A percentile compares a stretch with the other conserved stretches of the same genome.
Evolutionary conservation across 2,329 filamentous ascomycete genomes (phyloP).

Genomic region (Fonsecaea nubica): DNA sequence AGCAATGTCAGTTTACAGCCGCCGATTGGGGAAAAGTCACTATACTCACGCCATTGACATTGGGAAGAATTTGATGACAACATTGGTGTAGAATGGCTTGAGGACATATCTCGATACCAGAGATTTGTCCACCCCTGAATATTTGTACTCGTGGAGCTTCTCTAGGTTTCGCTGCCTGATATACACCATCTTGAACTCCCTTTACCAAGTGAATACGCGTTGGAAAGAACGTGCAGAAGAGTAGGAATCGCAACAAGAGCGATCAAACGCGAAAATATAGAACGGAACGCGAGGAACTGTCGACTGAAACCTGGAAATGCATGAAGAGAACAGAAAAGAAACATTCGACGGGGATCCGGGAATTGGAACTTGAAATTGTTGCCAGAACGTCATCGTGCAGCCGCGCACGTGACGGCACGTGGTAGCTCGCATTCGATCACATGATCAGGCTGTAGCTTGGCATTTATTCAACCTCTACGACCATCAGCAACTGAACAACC

Average conservation of each 20-base stretch:
- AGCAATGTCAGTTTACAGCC: slow-evolving; percentile 21
- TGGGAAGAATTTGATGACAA: slow-evolving; percentile 93
- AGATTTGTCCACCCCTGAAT: slow-evolving; percentile 88
- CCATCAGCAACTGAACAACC: background rate
- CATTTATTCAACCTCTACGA: background rate
- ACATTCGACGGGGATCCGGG: slow-evolving; percentile 3
- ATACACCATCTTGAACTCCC: slow-evolving; percentile 74
- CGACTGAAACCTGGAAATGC: background rate
- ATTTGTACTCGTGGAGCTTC: slow-evolving; percentile 92
- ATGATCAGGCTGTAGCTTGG: background rate
- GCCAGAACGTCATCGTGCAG: slow-evolving; percentile 1
- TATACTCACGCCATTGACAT: slow-evolving; percentile 83
- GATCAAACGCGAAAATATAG: background rate
- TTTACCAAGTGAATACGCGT: slow-evolving; percentile 3
- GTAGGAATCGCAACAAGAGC: background rate
- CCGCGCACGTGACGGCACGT: background rate
- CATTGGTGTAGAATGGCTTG: slow-evolving; percentile 96
- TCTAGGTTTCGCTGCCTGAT: slow-evolving; percentile 89
- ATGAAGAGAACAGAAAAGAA: background rate
- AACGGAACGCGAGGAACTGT: slow-evolving; percentile 3
- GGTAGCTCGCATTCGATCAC: background rate
- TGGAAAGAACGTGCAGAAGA: slow-evolving; percentile 3
- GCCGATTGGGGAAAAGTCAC: slow-evolving; percentile 21
- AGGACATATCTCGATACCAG: slow-evolving; percentile 89
- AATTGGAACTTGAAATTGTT: slow-evolving; percentile 5